These are phyloP conservation scores for Dicorynia guianensis DNA, from an alignment of 306 rosid genomes.

Conservation along the genomic window DNA sequence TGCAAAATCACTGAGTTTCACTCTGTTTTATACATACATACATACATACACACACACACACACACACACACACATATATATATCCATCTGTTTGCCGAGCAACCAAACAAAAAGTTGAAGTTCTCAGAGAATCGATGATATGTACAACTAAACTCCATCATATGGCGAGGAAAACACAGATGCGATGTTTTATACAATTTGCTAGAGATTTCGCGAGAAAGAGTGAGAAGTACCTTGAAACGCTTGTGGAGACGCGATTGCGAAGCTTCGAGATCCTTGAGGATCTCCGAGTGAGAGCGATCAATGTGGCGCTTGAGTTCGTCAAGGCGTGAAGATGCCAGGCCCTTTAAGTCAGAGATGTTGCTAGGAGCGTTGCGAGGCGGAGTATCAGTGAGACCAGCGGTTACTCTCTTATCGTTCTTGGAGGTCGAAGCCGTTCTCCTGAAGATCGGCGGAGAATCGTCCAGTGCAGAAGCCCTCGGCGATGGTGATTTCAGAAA, in stretches of 20 bases:
- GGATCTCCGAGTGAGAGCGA: constrained; percentile 78
- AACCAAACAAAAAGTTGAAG: constrained; percentile 9
- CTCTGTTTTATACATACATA: not conserved
- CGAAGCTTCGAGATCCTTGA: constrained; percentile 81
- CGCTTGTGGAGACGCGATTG: constrained; percentile 82
- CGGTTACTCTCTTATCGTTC: constrained; percentile 47
- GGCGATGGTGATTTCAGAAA: constrained; percentile 71
- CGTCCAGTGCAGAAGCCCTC: constrained; percentile 52
- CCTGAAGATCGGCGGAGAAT: constrained; percentile 61
- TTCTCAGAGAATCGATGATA: not conserved
- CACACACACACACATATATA: too few relatives aligned
- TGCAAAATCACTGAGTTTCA: too few relatives aligned
- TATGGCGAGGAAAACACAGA: not conserved
- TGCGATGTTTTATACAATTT: not conserved
- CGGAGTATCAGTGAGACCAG: constrained; percentile 50
- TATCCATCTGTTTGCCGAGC: not conserved
- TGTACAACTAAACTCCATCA: not conserved
- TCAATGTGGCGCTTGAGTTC: constrained; percentile 83
- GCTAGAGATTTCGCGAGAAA: constrained; percentile 13
- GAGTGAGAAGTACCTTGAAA: constrained; percentile 64
- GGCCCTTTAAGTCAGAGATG: constrained; percentile 73
- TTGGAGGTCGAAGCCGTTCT: constrained; percentile 55
- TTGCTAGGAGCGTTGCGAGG: constrained; percentile 53
- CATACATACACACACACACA: too few relatives aligned
- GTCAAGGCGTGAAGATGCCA: constrained; percentile 65